Evolutionary conservation across 2,329 filamentous ascomycete species (phyloP).

Genomic region (Fusarium temperatum): DNA sequence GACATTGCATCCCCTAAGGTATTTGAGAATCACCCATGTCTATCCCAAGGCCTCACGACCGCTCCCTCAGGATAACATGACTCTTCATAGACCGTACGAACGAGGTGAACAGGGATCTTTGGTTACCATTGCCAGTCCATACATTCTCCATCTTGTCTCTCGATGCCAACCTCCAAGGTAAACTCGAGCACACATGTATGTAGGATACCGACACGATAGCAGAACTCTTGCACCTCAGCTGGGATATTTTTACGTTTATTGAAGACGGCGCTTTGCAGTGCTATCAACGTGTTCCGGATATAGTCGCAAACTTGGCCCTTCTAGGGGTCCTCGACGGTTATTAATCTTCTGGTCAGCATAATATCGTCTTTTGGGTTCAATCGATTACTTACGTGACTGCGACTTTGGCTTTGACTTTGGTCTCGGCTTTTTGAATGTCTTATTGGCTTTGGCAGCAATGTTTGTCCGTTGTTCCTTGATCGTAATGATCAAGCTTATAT

Average conservation of each 20-base stretch:
- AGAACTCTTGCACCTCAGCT: neutral
- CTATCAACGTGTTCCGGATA: neutral
- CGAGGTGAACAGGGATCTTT: constrained; percentile 17
- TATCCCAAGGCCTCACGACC: neutral
- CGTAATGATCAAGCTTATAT: neutral
- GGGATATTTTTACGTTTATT: neutral
- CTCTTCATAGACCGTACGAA: constrained; percentile 6
- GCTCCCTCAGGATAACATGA: constrained; percentile 11
- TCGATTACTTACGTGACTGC: no score
- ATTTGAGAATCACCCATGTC: neutral
- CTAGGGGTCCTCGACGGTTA: neutral
- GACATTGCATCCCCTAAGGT: neutral
- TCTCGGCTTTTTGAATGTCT: neutral
- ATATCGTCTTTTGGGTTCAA: neutral
- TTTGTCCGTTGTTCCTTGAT: no score
- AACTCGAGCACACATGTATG: constrained; percentile 6
- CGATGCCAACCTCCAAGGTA: neutral
- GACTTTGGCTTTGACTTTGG: neutral
- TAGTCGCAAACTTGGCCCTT: neutral
- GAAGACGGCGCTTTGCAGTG: neutral
- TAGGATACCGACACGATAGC: neutral
- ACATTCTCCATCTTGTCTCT: neutral
- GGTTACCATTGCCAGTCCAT: constrained; percentile 34
- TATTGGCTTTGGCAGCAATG: neutral
- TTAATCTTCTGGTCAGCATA: neutral